Base-by-base conservation (phyloP, 805 yeast genomes). In the Schwanniomyces vanrijiae region DNA sequence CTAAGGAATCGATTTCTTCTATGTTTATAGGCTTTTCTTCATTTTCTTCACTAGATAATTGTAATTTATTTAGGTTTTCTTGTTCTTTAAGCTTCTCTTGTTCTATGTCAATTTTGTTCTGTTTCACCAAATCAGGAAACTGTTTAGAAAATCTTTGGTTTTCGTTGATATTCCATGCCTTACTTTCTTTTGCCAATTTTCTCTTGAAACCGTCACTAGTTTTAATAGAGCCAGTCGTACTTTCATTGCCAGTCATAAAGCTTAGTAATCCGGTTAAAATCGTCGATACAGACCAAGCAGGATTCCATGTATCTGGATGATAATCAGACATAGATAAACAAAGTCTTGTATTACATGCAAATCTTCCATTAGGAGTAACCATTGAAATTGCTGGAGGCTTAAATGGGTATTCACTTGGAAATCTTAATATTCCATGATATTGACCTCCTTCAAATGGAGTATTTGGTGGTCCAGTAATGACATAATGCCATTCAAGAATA, bases 271-370 rank as follows among this genome's bases (percentile, higher is more conserved):
- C 98, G 9, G 84, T 88, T 55, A 91, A 74, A 18, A 91, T 91
- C 0, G 97, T 90, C 28, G 89, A 75, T 21, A 91, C 97, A 39
- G 90, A 83, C 97, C 97, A 91, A 5, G 96, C 90, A 1, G 98
- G 97, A 64, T 91, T 90, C 98, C 98, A 91, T 1, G 86, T 73
- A 64, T 90, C 94, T 3, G 96, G 97, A 58, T 91, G 98, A 65
- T 82, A 91, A 68, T 91, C 97, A 58, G 95, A 85, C 86, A 91
- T 90, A n/a, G 91, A 83, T 42, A 91, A 72, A 68, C 98, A 91
- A 22, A 91, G 75, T 42, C 96, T 73, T 3, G 90, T 83, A 62
- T 88, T 88, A 47, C 90, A 79, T 48, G 83, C 81, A 63, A 91
- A 91, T 43, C 96, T 75, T 3, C 97, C 97, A 56, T 84, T 87